Evolutionary conservation across 2,329 filamentous ascomycete species (phyloP).

Genomic region (Amauroascus verrucosus): DNA sequence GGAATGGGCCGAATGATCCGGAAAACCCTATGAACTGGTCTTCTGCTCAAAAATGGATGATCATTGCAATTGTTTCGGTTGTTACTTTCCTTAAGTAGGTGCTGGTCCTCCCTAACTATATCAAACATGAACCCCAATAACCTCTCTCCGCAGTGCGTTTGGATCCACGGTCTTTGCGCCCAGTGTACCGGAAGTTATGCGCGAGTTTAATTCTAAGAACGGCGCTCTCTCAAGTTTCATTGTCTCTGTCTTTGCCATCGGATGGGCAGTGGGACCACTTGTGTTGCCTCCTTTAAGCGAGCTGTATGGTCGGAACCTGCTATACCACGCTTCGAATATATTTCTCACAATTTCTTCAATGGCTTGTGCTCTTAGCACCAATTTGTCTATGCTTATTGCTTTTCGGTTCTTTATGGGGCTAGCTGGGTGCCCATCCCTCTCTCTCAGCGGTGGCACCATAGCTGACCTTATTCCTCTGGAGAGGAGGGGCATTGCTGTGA

Average conservation of each 20-base stretch:
- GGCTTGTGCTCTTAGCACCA: slow-evolving; percentile 49
- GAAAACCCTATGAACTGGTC: slow-evolving; percentile 24
- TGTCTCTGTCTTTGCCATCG: slow-evolving; percentile 49
- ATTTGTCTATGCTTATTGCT: slow-evolving; percentile 50
- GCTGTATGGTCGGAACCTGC: slow-evolving; percentile 45
- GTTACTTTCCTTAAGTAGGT: slow-evolving; percentile 13
- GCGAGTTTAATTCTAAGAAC: slow-evolving; percentile 38
- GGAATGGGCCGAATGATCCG: slow-evolving; percentile 21
- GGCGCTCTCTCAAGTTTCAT: slow-evolving; percentile 42
- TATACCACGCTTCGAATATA: slow-evolving; percentile 48
- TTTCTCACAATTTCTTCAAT: slow-evolving; percentile 52
- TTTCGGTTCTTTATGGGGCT: slow-evolving; percentile 53
- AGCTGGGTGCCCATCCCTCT: slow-evolving; percentile 28
- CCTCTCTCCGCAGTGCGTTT: slow-evolving; percentile 16
- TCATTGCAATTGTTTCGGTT: slow-evolving; percentile 10
- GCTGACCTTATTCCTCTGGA: slow-evolving; percentile 37
- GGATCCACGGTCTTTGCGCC: slow-evolving; percentile 14
- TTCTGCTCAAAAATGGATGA: slow-evolving; percentile 4
- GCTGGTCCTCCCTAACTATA: not conserved
- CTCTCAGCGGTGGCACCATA: slow-evolving; percentile 38
- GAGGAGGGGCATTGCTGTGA: slow-evolving; percentile 35
- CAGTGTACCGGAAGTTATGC: slow-evolving; percentile 28
- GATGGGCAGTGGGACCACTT: slow-evolving; percentile 43
- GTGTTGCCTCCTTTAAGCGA: slow-evolving; percentile 57
- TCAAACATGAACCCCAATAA: not conserved